A percentile compares a stretch with the other conserved stretches of the same genome.
Evolutionary conservation across 192 early-diverging fungal species (phyloP).

Genomic region (Coemansia sp.): DNA sequence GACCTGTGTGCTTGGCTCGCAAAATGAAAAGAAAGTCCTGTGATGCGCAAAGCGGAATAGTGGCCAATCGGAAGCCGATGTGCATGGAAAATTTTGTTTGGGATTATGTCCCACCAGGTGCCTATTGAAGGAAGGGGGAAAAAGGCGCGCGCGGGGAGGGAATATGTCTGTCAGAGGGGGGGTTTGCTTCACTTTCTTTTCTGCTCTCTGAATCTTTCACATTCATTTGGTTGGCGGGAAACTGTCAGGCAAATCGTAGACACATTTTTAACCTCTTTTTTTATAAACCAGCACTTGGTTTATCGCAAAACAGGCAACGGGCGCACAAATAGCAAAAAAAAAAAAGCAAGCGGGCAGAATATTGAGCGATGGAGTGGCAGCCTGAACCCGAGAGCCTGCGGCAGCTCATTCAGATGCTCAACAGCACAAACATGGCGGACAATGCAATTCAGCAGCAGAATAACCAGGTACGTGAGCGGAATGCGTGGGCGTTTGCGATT

Average conservation of each 20-base stretch:
- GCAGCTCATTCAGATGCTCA: conserved; percentile 73
- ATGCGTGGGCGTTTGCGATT: background rate
- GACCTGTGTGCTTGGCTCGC: no score
- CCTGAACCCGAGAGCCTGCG: conserved; percentile 75
- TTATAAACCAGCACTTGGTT: background rate
- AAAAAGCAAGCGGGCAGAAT: no score
- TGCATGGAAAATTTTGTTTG: conserved; percentile 10
- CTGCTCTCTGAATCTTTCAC: background rate
- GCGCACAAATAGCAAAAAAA: no score
- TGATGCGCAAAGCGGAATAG: background rate
- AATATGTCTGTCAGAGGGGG: background rate
- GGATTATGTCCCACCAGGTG: no score
- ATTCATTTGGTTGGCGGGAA: background rate
- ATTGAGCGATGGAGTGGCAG: conserved; percentile 61
- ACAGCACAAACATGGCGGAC: conserved; percentile 69
- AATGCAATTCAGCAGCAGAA: conserved; percentile 68
- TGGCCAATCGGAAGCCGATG: conserved; percentile 2
- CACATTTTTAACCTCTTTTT: background rate
- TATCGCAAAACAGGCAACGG: background rate
- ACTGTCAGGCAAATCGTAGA: background rate
- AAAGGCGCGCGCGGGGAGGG: background rate
- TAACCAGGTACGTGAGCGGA: conserved; percentile 64
- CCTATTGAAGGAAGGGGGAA: no score
- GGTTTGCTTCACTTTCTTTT: background rate
- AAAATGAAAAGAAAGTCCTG: no score